phyloP scores from a whole-genome alignment of 192 early-diverging fungal genomes.

The Coemansia sp. region DNA sequence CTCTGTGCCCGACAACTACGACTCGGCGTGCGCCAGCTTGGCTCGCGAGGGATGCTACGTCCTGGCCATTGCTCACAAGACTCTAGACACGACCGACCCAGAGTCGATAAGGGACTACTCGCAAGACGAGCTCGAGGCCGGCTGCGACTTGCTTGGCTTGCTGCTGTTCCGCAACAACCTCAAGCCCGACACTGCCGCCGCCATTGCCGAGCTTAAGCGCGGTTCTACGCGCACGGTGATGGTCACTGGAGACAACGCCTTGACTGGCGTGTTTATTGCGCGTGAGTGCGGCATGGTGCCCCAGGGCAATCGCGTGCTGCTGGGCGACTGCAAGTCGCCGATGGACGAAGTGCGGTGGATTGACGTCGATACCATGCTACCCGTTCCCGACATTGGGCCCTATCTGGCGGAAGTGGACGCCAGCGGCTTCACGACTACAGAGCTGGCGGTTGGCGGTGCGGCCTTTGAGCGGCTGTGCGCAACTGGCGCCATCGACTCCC shows the following conservation, averaged over 20 bases:
- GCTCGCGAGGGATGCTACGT: slow-evolving; percentile 78
- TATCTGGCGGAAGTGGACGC: neutral
- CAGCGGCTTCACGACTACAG: slow-evolving; percentile 34
- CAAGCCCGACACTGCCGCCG: slow-evolving; percentile 70
- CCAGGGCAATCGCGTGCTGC: slow-evolving; percentile 29
- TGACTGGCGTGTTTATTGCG: slow-evolving; percentile 77
- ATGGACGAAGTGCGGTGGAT: slow-evolving; percentile 56
- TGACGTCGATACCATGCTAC: slow-evolving; percentile 59
- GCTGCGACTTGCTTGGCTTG: slow-evolving; percentile 63
- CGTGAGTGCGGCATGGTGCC: slow-evolving; percentile 60
- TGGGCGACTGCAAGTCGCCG: slow-evolving; percentile 56
- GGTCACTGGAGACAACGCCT: slow-evolving; percentile 82
- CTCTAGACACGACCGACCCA: slow-evolving; percentile 51
- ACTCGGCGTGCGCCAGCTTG: slow-evolving; percentile 51
- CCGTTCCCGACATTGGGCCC: neutral
- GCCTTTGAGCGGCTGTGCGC: slow-evolving; percentile 63
- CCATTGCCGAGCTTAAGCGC: slow-evolving; percentile 67
- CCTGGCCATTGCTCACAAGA: slow-evolving; percentile 64
- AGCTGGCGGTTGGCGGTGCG: slow-evolving; percentile 72
- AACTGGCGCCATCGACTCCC: slow-evolving; percentile 47
- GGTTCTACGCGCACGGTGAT: slow-evolving; percentile 78
- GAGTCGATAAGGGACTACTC: slow-evolving; percentile 41
- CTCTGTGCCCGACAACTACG: slow-evolving; percentile 63
- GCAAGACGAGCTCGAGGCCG: slow-evolving; percentile 66
- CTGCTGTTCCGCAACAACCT: slow-evolving; percentile 80